Percentiles rank a stretch among this genome's conserved stretches.
These are phyloP conservation scores for Zoysia matrella DNA, from an alignment of 202 grass and related monocot genomes.

Conservation along the genomic window DNA sequence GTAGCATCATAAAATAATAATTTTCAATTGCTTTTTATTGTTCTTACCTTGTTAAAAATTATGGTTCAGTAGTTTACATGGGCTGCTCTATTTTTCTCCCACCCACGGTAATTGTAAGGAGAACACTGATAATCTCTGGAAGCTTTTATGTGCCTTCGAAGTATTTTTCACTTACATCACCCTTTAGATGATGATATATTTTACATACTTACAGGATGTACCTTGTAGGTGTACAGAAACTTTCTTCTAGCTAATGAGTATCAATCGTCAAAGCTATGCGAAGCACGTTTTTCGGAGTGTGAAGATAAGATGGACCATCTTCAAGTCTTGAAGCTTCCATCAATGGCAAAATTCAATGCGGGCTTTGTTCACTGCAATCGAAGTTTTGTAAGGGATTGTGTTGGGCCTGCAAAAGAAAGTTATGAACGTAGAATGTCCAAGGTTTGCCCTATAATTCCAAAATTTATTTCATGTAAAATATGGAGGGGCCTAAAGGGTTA, in stretches of 20 bases:
- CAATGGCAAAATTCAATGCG: conserved; percentile 98
- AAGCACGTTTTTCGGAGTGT: conserved; percentile 41
- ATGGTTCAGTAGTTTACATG: not conserved
- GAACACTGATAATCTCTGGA: not conserved
- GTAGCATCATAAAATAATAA: not conserved
- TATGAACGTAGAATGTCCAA: conserved; percentile 85
- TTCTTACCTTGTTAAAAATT: not conserved
- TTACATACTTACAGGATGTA: conserved; percentile 71
- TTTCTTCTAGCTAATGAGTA: conserved; percentile 89
- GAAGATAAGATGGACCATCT: conserved; percentile 99
- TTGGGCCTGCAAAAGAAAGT: conserved; percentile 82
- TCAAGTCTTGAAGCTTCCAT: conserved; percentile 97
- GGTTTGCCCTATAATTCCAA: conserved; percentile 49
- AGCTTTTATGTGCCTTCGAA: conserved; percentile 27
- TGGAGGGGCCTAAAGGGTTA: not conserved
- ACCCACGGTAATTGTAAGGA: not conserved
- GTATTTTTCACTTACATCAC: conserved; percentile 21
- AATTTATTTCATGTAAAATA: conserved; percentile 16
- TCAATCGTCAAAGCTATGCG: conserved; percentile 80
- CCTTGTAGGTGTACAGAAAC: conserved; percentile 88
- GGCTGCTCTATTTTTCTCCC: not conserved
- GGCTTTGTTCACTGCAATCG: conserved; percentile 81
- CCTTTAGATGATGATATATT: conserved; percentile 47
- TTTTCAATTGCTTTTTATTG: conserved; percentile 1
- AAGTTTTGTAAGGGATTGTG: conserved; percentile 83